Conservation (phyloP, 768 basidiomycete genomes). For the Chalciporus pseudorubinellus region DNA sequence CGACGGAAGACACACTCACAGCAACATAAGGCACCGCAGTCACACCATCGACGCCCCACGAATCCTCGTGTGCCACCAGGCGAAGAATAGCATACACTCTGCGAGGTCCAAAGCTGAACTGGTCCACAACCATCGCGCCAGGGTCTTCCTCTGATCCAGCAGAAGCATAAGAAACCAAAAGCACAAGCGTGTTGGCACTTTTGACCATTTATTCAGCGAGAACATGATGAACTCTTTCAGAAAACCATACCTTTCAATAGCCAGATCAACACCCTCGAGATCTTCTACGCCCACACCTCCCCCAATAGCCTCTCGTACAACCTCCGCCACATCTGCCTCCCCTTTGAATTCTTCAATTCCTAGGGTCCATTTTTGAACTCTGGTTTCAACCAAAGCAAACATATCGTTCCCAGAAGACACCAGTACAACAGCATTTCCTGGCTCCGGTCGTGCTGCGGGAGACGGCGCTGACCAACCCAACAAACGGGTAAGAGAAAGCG, state of each 20-base stretch:
- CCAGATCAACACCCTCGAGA: constrained; percentile 71
- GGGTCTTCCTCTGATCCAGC: constrained; percentile 40
- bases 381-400: constrained; percentile 67
- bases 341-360: constrained; percentile 54
- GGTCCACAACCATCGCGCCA: constrained; percentile 33
- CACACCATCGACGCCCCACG: constrained; percentile 36
- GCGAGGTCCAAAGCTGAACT: constrained; percentile 45
- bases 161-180: constrained; percentile 69
- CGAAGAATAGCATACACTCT: constrained; percentile 64
- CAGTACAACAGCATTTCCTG: constrained; percentile 66
- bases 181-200: constrained; percentile 52
- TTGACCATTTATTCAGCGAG: constrained; percentile 11
- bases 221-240: not conserved
- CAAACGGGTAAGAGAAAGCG: constrained; percentile 44
- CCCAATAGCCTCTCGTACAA: constrained; percentile 48
- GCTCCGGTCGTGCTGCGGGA: constrained; percentile 40
- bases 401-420: constrained; percentile 53
- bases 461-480: constrained; percentile 41
- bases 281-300: constrained; percentile 52
- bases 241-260: constrained; percentile 50
- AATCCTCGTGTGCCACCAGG: constrained; percentile 33
- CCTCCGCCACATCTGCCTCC: constrained; percentile 54
- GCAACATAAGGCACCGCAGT: constrained; percentile 73
- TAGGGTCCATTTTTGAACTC: constrained; percentile 63
- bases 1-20: constrained; percentile 40